phyloP scores from a whole-genome alignment of 495 filamentous ascomycete species.

The Staphylotrichum tortipilum region DNA sequence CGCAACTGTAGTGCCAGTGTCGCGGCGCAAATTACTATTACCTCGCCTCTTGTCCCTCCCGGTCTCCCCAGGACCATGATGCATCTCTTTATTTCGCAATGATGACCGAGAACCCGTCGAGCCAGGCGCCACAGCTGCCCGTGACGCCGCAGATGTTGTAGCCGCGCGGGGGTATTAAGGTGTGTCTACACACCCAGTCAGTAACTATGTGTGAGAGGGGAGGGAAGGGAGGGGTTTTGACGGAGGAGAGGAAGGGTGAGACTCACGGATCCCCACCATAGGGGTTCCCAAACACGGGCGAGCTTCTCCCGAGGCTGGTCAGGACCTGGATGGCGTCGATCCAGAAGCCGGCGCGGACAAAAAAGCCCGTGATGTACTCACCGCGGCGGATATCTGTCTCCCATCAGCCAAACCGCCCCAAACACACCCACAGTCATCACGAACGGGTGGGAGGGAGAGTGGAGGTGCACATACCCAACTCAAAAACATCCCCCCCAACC shows the following conservation, averaged over 20 bases:
- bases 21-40: too few species aligned
- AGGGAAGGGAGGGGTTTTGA: background rate
- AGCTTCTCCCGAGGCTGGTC: conserved; percentile 79
- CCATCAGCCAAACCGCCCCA: background rate
- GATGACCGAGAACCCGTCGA: conserved; percentile 84
- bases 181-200: conserved; percentile 51
- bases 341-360: conserved; percentile 71
- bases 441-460: background rate
- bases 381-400: conserved; percentile 66
- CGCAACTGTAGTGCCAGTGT: too few species aligned
- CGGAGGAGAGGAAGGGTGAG: too few species aligned
- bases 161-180: conserved; percentile 79
- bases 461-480: conserved; percentile 50
- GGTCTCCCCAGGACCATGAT: too few species aligned
- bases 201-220: background rate
- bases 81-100: conserved; percentile 70
- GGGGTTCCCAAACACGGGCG: conserved; percentile 75
- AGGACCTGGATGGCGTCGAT: conserved; percentile 88
- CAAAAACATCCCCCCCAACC: conserved; percentile 64
- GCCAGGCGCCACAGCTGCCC: conserved; percentile 71
- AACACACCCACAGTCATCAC: conserved; percentile 4
- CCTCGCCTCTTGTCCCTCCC: too few species aligned
- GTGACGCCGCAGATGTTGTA: conserved; percentile 83
- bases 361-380: conserved; percentile 82
- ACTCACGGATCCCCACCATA: conserved; percentile 72